Conservation (phyloP, 2,329 filamentous ascomycete genomes). For the Apiospora hydei region DNA sequence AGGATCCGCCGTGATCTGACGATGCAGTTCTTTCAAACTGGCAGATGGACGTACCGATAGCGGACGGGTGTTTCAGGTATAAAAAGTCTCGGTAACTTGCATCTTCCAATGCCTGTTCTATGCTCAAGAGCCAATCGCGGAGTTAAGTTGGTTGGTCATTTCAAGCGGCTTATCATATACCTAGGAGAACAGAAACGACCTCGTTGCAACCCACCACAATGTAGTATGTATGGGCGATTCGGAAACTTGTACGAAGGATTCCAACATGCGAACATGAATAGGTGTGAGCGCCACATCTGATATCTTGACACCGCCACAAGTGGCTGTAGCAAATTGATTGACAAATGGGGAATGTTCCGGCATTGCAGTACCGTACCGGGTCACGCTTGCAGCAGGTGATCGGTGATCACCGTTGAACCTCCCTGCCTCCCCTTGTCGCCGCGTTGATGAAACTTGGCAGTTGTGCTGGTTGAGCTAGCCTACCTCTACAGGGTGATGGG, state of each 20-base stretch:
- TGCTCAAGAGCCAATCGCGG: neutral
- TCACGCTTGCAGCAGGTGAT: neutral
- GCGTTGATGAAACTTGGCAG: neutral
- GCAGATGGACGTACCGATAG: neutral
- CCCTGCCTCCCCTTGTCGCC: neutral
- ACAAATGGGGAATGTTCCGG: neutral
- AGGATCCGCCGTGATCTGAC: neutral
- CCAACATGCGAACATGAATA: neutral
- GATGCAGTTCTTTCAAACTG: neutral
- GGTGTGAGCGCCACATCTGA: neutral
- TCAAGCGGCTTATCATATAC: neutral
- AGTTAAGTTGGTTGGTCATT: neutral
- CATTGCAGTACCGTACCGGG: neutral
- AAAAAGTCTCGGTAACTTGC: neutral
- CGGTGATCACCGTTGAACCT: neutral
- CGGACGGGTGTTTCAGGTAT: constrained; percentile 2
- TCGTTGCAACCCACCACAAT: neutral
- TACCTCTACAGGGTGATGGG: neutral
- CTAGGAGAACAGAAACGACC: neutral
- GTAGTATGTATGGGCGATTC: neutral
- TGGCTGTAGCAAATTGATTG: neutral
- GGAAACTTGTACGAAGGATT: neutral
- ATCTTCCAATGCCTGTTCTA: neutral
- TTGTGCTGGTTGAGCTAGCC: neutral
- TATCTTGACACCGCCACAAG: neutral